Evolutionary conservation across 257 asterid genomes (phyloP), one percentile per base, ranked within the genome.

Genomic region (Dorcoceras hygrometricum): DNA sequence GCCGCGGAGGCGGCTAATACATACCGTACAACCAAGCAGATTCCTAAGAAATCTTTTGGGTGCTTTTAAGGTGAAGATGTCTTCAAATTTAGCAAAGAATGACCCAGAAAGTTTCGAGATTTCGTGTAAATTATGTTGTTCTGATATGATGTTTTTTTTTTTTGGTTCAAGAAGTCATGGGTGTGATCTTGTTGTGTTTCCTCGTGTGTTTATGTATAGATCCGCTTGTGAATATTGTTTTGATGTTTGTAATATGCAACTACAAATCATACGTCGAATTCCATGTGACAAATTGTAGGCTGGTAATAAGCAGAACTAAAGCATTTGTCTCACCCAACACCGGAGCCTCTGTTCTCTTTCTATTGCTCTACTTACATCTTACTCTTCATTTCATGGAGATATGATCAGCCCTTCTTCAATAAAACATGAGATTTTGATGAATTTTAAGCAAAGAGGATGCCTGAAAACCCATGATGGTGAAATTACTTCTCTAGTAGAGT

Each of bases 1-100:
- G 78, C 91, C 0, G 84, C 85, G 51, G 98, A 87, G 75, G 67
- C 48, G 72, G 84, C 94, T 19, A 94, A 89, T 8, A 89, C 87
- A 76, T 81, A 66, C 71, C 83, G 86, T 0, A 91, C 90, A 62
- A 89, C 94, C 7, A 79, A 80, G 31, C 84, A 73, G n/a, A 60
- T 76, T 69, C 98, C 98, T 1, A 80, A 70, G 69, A 80, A 75
- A 73, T 80, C 63, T 6, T 65, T 79, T 2, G 91, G 95, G 23
- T 91, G 96, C 83, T 62, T 91, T 9, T 91, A 94, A 56, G 71
- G 79, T 48, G 78, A 59, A 67, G 23, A n/a, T 16, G 1, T 46
- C 51, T 43, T 12, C n/a, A 14, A 12, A 19, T 12, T 43, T 43
- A 46, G 19, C 53, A 46, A 46, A 16, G 8, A 46, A 16, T 1